phyloP scores from a whole-genome alignment of 495 filamentous ascomycete species.

The Apiosordaria backusii region DNA sequence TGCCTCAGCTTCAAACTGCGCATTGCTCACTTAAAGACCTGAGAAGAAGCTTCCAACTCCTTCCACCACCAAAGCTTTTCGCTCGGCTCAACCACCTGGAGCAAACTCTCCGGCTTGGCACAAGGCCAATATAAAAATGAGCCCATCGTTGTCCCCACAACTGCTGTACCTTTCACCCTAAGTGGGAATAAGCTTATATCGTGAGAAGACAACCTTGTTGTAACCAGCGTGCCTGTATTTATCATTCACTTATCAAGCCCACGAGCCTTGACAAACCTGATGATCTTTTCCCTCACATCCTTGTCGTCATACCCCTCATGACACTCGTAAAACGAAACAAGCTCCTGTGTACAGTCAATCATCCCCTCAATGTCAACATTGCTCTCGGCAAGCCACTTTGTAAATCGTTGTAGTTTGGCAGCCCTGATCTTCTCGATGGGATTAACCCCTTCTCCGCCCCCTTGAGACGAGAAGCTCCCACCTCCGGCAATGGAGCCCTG shows the following conservation, averaged over 20 bases:
- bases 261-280: slow-evolving; percentile 76
- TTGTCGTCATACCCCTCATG: slow-evolving; percentile 91
- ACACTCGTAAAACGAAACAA: slow-evolving; percentile 91
- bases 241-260: slow-evolving; percentile 75
- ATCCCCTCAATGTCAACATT: slow-evolving; percentile 88
- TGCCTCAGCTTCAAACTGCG: no score
- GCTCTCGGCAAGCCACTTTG: slow-evolving; percentile 87
- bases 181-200: no score
- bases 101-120: no score
- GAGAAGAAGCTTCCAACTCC: no score
- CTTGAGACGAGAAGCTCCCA: slow-evolving; percentile 23
- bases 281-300: slow-evolving; percentile 59
- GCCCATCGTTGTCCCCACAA: no score
- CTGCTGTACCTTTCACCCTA: no score
- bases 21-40: no score
- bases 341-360: slow-evolving; percentile 90
- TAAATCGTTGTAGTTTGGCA: slow-evolving; percentile 67
- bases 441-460: background rate
- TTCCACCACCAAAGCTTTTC: no score
- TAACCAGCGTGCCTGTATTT: no score
- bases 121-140: no score
- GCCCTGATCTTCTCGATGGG: slow-evolving; percentile 35
- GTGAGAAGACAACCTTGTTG: no score
- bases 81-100: no score
- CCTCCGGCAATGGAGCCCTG: slow-evolving; percentile 11